Evolutionary conservation across 2,329 filamentous ascomycete species (phyloP), one percentile per base, ranked within the genome.

Genomic region (Sporothrix humicola): DNA sequence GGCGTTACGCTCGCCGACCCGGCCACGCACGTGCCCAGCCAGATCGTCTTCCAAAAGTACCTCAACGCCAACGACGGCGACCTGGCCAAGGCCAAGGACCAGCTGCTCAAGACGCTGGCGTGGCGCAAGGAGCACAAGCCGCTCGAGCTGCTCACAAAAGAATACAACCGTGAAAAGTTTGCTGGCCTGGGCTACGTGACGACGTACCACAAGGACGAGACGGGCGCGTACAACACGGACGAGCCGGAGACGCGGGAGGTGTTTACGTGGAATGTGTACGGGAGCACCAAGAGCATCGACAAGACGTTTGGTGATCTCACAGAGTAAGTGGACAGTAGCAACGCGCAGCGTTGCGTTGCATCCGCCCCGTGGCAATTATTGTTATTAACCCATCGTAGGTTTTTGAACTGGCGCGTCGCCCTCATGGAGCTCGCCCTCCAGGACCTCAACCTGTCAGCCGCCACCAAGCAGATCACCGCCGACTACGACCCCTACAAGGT

Each of bases 181-280:
- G 89, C 86, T 8, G 91, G 91, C 1, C 82, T 98, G 73, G 95
- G 95, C 54, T 98, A 92, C 80, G 88, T 97, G 69, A 93, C 93
- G 0, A 86, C 86, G n/a, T 90, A 96, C 52, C 31, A 58, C 77
- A 83, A 86, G 72, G 85, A 86, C 50, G 85, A 86, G 0, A 85
- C 86, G 0, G 72, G 56, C 13, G 84, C 84, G 37, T 86, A 85
- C 69, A 76, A 78, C 46, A 73, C 77, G 12, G 76, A 77, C 4
- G 78, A 80, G 69, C 79, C 81, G 1, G 81, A 81, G 76, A 80
- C 83, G 74, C 85, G 89, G 78, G 89, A 91, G 81, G 80, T 97
- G 73, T 91, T 95, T 68, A 96, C 93, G 1, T 98, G 95, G 92
- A 98, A 98, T 81, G 91, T 98, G 79, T 98, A 98, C 80, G 95